phyloP scores from a whole-genome alignment of 139 green algal species.

The Microglena sp. region DNA sequence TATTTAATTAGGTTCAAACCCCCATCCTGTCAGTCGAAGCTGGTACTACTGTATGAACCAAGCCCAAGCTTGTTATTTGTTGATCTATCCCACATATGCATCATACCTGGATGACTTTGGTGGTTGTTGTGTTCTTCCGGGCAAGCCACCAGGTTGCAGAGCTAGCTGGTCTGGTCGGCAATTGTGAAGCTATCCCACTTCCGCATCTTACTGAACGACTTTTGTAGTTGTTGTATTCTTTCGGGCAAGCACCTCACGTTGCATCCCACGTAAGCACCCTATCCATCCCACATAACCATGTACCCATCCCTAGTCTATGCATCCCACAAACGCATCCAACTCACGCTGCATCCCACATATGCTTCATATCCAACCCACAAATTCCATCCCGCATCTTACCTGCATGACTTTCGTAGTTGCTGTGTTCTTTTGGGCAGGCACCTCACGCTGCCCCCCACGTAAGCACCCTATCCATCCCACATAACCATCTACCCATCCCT shows the following conservation, averaged over 20 bases:
- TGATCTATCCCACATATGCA: too few relatives aligned
- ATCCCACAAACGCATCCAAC: conserved; percentile 18
- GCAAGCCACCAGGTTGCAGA: too few relatives aligned
- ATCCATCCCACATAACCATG: neutral
- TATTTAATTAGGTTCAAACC: too few relatives aligned
- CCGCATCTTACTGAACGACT: too few relatives aligned
- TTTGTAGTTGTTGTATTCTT: conserved; percentile 16
- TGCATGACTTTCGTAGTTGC: too few relatives aligned
- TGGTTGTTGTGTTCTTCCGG: conserved; percentile 18
- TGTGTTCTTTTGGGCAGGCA: conserved; percentile 1
- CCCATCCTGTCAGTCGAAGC: too few relatives aligned
- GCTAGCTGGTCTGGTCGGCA: too few relatives aligned
- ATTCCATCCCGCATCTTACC: too few relatives aligned
- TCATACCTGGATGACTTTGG: neutral
- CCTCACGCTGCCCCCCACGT: conserved; percentile 1
- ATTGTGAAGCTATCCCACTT: too few relatives aligned
- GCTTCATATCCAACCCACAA: neutral
- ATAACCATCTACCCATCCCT: conserved; percentile 3
- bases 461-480: neutral
- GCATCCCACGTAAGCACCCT: neutral
- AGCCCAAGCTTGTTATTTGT: too few relatives aligned
- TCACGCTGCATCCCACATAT: conserved; percentile 14
- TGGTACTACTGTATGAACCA: too few relatives aligned
- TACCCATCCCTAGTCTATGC: conserved; percentile 17
- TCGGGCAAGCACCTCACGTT: conserved; percentile 24